Evolutionary conservation across 2,329 filamentous ascomycete genomes (phyloP), one percentile per base, ranked within the genome.

Genomic region (Hirsutella rhossiliensis): DNA sequence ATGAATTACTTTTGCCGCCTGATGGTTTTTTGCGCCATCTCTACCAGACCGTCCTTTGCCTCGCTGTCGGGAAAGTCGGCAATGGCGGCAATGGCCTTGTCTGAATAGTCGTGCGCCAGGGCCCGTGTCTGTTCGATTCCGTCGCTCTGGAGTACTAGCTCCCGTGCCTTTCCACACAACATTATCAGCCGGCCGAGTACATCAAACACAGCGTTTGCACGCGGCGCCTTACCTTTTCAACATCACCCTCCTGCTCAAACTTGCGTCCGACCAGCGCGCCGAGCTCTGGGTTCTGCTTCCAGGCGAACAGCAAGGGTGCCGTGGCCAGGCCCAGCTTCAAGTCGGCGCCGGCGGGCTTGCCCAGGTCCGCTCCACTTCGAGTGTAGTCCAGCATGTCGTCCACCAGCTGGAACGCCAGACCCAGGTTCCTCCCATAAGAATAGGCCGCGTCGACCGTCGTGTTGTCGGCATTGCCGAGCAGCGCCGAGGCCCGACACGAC

Each of bases 331-430:
- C 92, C 28, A 98, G 70, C 65, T 97, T 87, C 49, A 98, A 65
- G 64, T 98, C 92, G 28, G 92, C 92, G 36, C 90, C 92, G 5
- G 90, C 87, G 3, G 92, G 92, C 67, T 98, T 98, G 20, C 92
- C 92, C 37, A 98, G 69, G 61, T 96, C 88, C 47, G 78, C 75
- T 37, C 81, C 87, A 44, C 77, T 87, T 48, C 87, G 78, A 0
- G 92, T 97, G 62, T 97, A 98, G 63, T 98, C 92, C 55, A 98
- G 73, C 84, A 98, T 86, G 61, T 98, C 92, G 60, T 98, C 92
- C 15, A 98, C 90, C 11, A 98, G 75, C 71, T 98, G 92, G 67
- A 98, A 98, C 1, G 92, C 92, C 44, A 98, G 67, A 1, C 92
- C 92, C 40, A 98, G 63, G 56, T 98, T 97, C 65, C 87, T 87